A percentile compares a stretch with the other conserved stretches of the same genome.
Evolutionary conservation across 192 early-diverging fungal species (phyloP).

Genomic region (Gonapodya prolifera): DNA sequence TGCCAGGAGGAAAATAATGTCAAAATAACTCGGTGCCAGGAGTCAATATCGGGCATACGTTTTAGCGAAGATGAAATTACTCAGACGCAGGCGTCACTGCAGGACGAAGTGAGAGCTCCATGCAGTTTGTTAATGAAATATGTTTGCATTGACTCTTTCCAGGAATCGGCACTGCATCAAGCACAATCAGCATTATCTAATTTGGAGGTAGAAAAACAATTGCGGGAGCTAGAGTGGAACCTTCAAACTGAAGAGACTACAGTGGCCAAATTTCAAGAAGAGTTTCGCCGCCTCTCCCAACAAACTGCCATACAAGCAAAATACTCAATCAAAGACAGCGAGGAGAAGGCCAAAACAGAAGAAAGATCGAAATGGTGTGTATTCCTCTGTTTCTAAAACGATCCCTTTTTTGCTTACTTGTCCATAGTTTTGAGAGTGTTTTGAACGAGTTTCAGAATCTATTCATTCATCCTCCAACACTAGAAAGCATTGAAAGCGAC

Average conservation of each 20-base stretch:
- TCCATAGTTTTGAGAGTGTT: background rate
- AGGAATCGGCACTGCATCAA: background rate
- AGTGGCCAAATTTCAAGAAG: background rate
- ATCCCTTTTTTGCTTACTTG: no score
- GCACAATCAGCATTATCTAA: background rate
- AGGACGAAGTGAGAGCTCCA: conserved; percentile 4
- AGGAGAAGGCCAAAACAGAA: background rate
- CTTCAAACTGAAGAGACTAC: background rate
- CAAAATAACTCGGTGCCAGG: background rate
- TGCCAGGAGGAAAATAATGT: background rate
- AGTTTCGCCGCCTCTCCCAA: background rate
- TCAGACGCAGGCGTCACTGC: conserved; percentile 26
- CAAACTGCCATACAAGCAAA: background rate
- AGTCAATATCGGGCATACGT: background rate
- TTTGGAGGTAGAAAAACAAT: background rate
- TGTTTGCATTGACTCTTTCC: background rate
- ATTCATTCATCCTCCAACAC: background rate
- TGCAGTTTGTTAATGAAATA: background rate
- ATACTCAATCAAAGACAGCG: background rate
- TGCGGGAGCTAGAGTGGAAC: background rate
- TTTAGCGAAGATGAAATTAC: conserved; percentile 6
- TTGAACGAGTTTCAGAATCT: background rate
- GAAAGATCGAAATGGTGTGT: background rate
- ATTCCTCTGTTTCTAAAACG: background rate
- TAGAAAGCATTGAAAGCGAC: background rate